Percentiles rank a stretch among this genome's conserved stretches.
Conservation (phyloP, 1,139 yeast species). For the Nadsonia starkeyi-henricii region DNA sequence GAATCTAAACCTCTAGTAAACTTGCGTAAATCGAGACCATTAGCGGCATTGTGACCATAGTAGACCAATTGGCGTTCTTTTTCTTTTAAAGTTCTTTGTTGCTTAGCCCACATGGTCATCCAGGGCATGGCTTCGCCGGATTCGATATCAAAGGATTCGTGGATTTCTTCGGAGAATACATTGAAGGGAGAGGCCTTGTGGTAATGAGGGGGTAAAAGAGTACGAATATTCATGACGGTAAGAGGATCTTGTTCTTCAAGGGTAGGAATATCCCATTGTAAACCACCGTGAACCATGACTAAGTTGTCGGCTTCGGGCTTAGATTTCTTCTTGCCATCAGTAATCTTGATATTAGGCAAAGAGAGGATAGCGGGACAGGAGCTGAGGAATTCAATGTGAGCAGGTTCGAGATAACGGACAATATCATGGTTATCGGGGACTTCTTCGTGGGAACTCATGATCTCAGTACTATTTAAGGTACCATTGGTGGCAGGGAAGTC, state of each 20-base stretch:
- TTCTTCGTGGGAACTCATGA: too few species aligned
- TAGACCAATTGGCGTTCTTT: slow-evolving; percentile 38
- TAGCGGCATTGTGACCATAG: slow-evolving; percentile 82
- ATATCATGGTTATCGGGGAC: slow-evolving; percentile 33
- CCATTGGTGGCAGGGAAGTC: too few species aligned
- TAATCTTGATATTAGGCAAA: slow-evolving; percentile 25
- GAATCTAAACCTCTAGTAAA: slow-evolving; percentile 72
- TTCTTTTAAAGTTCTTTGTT: slow-evolving; percentile 27
- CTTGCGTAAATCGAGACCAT: slow-evolving; percentile 52
- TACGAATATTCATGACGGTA: slow-evolving; percentile 48
- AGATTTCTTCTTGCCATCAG: slow-evolving; percentile 16
- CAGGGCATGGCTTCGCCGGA: slow-evolving; percentile 40
- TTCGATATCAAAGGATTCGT: slow-evolving; percentile 12
- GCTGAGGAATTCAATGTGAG: slow-evolving; percentile 45
- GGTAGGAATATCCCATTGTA: slow-evolving; percentile 42
- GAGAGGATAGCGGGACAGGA: slow-evolving; percentile 49
- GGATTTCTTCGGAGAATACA: neutral
- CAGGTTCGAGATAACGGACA: slow-evolving; percentile 44
- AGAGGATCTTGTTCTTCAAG: slow-evolving; percentile 48
- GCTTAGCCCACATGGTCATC: slow-evolving; percentile 48
- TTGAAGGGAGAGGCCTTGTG: slow-evolving; percentile 30
- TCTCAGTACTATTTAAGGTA: too few species aligned
- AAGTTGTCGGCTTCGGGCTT: slow-evolving; percentile 31
- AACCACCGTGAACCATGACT: slow-evolving; percentile 71
- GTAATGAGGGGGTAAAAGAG: slow-evolving; percentile 43